Percentiles rank a stretch among this genome's conserved stretches.
Evolutionary conservation across 1,284 basidiomycete species (phyloP).

Genomic region (Ustilago tritici): DNA sequence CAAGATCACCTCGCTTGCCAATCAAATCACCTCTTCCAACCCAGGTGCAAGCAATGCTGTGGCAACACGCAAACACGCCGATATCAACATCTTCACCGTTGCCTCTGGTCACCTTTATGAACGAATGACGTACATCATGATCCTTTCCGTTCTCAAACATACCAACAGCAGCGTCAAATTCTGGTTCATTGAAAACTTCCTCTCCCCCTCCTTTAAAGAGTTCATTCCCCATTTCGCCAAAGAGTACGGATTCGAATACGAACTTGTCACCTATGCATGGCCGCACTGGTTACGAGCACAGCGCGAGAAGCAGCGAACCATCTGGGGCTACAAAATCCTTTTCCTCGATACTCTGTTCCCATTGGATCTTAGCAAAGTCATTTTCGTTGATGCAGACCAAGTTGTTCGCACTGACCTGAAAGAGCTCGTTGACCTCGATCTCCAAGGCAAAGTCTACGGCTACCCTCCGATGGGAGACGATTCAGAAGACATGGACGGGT

Average conservation of each 20-base stretch:
- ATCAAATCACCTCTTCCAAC: constrained; percentile 2
- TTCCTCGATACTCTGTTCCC: constrained; percentile 99
- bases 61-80: constrained; percentile 67
- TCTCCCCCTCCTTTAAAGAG: constrained; percentile 96
- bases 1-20: constrained; percentile 15
- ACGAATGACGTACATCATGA: constrained; percentile 98
- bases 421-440: constrained; percentile 88
- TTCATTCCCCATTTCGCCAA: constrained; percentile 92
- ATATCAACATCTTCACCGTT: constrained; percentile 98
- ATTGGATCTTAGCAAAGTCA: constrained; percentile 96
- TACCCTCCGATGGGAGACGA: constrained; percentile 98
- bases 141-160: constrained; percentile 91
- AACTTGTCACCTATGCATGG: constrained; percentile 98
- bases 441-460: constrained; percentile 76
- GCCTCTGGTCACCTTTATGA: constrained; percentile 96
- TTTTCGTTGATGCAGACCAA: constrained; percentile 89
- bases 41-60: background rate
- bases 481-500: constrained; percentile 91
- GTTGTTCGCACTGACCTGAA: constrained; percentile 95
- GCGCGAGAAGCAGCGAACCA: constrained; percentile 95
- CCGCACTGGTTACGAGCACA: constrained; percentile 96
- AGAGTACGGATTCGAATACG: constrained; percentile 93
- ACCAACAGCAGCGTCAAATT: constrained; percentile 95
- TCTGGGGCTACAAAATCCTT: constrained; percentile 99
- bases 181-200: constrained; percentile 99